phyloP scores from a whole-genome alignment of 2,329 filamentous ascomycete genomes.

The Rutstroemia sp. region DNA sequence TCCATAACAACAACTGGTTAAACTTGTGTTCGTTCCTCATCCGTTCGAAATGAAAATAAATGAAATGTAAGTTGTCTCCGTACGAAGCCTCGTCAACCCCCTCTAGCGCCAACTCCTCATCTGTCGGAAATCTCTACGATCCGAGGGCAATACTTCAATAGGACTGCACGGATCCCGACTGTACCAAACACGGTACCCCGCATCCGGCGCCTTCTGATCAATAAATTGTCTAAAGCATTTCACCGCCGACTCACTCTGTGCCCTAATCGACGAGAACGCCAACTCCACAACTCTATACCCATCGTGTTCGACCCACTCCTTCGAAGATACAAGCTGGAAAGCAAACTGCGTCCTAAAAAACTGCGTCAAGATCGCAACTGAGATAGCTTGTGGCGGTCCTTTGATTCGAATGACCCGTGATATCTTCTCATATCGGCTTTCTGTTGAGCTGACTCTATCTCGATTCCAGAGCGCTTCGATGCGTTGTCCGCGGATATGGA shows the following conservation, averaged over 20 bases:
- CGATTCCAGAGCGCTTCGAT: conserved; percentile 2
- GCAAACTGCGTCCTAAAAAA: conserved; percentile 4
- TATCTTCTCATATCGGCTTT: background rate
- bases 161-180: conserved; percentile 13
- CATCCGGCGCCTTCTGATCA: background rate
- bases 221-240: background rate
- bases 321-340: conserved; percentile 4
- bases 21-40: too few species aligned
- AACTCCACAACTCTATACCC: conserved; percentile 5
- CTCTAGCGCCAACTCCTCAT: too few species aligned
- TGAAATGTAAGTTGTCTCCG: too few species aligned
- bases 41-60: too few species aligned
- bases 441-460: background rate
- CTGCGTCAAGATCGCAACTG: background rate
- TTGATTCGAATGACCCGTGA: conserved; percentile 7
- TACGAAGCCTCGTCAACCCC: too few species aligned
- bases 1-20: too few species aligned
- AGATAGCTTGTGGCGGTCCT: background rate
- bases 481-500: background rate
- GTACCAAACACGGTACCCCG: conserved; percentile 8
- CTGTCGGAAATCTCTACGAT: too few species aligned
- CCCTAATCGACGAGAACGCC: conserved; percentile 10
- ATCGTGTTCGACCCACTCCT: background rate
- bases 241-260: conserved; percentile 8
- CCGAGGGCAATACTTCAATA: too few species aligned